A percentile compares a stretch with the other conserved stretches of the same genome.
Evolutionary conservation across 2,329 filamentous ascomycete species (phyloP).

Genomic region (Phaeosphaeriaceae sp.): DNA sequence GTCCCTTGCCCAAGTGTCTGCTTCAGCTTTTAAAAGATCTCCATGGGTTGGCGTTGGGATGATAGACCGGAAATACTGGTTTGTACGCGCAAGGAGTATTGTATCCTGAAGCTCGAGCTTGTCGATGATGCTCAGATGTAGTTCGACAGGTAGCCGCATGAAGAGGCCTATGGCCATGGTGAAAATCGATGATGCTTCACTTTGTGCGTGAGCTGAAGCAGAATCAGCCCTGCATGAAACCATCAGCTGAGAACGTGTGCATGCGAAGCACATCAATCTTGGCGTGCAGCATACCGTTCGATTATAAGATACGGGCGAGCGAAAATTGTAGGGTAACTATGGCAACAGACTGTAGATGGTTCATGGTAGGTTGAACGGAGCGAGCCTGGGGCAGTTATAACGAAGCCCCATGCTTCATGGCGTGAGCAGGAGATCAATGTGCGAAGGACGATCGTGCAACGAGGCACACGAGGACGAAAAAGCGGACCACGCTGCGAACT

Average conservation of each 20-base stretch:
- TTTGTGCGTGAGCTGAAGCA: background rate
- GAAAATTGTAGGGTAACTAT: background rate
- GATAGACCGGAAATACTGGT: slow-evolving; percentile 25
- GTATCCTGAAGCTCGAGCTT: slow-evolving; percentile 30
- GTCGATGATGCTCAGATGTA: slow-evolving; percentile 29
- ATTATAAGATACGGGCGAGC: background rate
- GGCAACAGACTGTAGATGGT: background rate
- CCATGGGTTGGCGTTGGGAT: slow-evolving; percentile 25
- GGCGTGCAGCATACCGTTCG: background rate
- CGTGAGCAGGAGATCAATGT: background rate
- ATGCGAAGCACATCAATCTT: background rate
- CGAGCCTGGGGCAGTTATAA: background rate
- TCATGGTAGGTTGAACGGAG: background rate
- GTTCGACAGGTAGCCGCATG: slow-evolving; percentile 32
- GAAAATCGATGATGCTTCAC: background rate
- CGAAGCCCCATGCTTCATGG: background rate
- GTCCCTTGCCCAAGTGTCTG: slow-evolving; percentile 21
- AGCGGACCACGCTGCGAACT: slow-evolving; percentile 8
- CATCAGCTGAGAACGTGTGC: background rate
- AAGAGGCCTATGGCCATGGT: slow-evolving; percentile 23
- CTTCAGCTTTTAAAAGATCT: slow-evolving; percentile 32
- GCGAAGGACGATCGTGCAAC: slow-evolving; percentile 7
- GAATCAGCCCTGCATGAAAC: background rate
- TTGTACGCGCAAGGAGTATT: slow-evolving; percentile 21
- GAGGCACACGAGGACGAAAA: slow-evolving; percentile 12